Percentiles rank a stretch among this genome's conserved stretches.
Conservation (phyloP, 139 green algal species). For the Chlorella sp. region DNA sequence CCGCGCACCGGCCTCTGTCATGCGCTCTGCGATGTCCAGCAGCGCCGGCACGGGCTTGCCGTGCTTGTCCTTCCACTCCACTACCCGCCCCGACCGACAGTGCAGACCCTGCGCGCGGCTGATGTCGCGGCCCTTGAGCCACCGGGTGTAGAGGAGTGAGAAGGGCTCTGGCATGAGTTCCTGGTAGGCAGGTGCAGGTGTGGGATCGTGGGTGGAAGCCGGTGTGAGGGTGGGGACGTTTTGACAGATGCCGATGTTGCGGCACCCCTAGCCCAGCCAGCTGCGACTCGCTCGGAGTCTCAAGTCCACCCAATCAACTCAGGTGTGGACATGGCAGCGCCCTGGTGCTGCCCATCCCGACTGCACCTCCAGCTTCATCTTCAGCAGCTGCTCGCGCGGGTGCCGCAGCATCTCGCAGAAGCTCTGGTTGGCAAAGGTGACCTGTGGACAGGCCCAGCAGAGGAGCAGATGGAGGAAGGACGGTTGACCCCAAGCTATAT, state of each 20-base stretch:
- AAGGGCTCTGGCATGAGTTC: constrained; percentile 7
- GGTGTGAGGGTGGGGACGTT: too few relatives aligned
- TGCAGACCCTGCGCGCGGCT: constrained; percentile 2
- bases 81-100: constrained; percentile 3
- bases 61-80: background rate
- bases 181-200: too few relatives aligned
- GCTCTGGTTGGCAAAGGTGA: constrained; percentile 5
- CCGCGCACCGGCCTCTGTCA: background rate
- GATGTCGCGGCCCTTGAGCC: constrained; percentile 4
- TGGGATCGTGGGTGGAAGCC: too few relatives aligned
- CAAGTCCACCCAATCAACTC: too few relatives aligned
- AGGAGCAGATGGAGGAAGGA: too few relatives aligned
- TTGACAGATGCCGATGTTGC: too few relatives aligned
- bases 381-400: background rate
- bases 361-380: constrained; percentile 11
- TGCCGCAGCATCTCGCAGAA: constrained; percentile 2
- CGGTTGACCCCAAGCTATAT: background rate
- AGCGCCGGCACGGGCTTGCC: constrained; percentile 5
- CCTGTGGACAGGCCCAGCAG: too few relatives aligned
- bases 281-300: too few relatives aligned
- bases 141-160: background rate
- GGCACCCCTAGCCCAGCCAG: too few relatives aligned
- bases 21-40: constrained; percentile 6
- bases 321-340: too few relatives aligned
- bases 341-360: too few relatives aligned